Evolutionary conservation across 257 asterid genomes (phyloP).

Genomic region (Nicotiana obtusifolia): DNA sequence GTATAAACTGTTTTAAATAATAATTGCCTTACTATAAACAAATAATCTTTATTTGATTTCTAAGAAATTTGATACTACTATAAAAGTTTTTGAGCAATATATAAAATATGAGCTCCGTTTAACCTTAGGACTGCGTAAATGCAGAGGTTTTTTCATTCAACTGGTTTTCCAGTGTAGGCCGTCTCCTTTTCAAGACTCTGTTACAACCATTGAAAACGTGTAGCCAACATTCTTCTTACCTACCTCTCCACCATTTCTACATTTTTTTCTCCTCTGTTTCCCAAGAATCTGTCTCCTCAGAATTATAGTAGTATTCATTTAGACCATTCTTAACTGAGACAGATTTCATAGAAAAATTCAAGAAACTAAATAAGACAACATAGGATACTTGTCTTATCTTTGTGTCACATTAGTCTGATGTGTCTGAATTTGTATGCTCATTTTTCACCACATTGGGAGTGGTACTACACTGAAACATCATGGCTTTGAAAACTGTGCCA

Average conservation of each 20-base stretch:
- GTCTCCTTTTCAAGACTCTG: background rate
- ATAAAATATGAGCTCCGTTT: no score
- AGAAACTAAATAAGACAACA: background rate
- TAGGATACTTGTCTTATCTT: background rate
- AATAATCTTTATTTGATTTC: no score
- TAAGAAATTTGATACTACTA: no score
- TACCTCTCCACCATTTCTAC: constrained; percentile 11
- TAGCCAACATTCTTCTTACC: constrained; percentile 37
- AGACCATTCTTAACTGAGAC: background rate
- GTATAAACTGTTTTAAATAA: no score
- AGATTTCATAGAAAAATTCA: background rate
- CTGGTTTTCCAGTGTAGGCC: background rate
- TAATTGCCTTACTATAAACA: no score
- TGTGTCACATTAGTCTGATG: constrained; percentile 18
- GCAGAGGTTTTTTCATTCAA: no score
- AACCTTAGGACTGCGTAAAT: no score
- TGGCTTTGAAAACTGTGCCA: constrained; percentile 49
- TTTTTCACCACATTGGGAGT: constrained; percentile 26
- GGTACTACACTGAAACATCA: constrained; percentile 21
- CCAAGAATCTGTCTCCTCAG: background rate
- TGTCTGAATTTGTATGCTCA: constrained; percentile 22
- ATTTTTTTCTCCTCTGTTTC: constrained; percentile 8
- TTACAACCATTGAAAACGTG: constrained; percentile 22
- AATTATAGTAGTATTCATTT: background rate
- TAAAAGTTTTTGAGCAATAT: no score